Evolutionary conservation across 805 yeast genomes (phyloP), one percentile per base, ranked within the genome.

Genomic region (Yarrowia sp.): DNA sequence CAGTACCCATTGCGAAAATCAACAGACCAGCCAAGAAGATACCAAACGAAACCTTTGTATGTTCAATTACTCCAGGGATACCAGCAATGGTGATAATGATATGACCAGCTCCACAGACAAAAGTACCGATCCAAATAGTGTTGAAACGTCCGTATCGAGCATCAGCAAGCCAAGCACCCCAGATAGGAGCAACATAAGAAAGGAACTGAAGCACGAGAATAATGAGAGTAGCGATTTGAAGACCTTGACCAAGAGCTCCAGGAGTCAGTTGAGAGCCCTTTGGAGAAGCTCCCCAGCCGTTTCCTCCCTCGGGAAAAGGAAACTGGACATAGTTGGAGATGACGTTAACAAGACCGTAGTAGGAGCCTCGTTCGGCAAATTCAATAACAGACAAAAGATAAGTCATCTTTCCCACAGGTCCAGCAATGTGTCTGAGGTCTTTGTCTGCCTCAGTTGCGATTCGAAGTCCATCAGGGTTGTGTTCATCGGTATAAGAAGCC

Each of bases 281-380:
- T 7, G 75, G 73, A 3, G 80, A 76, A 31, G 81, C 79, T 67
- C 82, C 81, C 51, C 83, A 81, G 13, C 77, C 77, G 18, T 79
- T 79, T 18, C 83, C 80, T 43, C 81, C 81, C 43, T 71, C 72
- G 9, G 86, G 85, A 57, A 82, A 73, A 10, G 83, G 82, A 74
- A 84, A 77, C 74, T 80, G 82, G 66, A 82, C 78, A 69, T 82
- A 82, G 71, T 83, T 83, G 32, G 81, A 72, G 65, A 82, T 75
- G 53, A 80, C 71, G 68, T 80, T 80, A 41, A 75, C 70, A 8
- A 77, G 77, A 31, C 85, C 83, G 68, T 80, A 83, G 70, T 82
- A 83, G 8, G 85, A 81, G 64, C 83, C 85, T 74, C 86, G 77
- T 73, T 83, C 86, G 17, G 85, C 83, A 68, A 83, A 80, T 69